Base-by-base conservation (phyloP, 257 asterid genomes). In the Phtheirospermum japonicum region DNA sequence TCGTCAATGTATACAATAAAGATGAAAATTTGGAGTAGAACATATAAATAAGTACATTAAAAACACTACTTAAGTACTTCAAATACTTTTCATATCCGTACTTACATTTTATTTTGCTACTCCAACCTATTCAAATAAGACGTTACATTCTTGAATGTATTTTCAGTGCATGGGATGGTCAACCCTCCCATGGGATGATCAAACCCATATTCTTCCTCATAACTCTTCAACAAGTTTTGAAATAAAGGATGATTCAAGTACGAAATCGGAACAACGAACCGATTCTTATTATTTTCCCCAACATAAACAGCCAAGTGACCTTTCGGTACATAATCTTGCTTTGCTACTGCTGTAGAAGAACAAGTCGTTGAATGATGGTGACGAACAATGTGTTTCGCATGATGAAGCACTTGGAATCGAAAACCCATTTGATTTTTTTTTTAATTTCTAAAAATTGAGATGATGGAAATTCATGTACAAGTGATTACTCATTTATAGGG, bases 181-280 rank as follows among this genome's bases (percentile, higher is more conserved):
- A 85, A 58, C 13, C 87, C 89, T 19, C 89, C 89, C 68, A 72
- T 74, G 30, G 94, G 89, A 71, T 80, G 81, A 73, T 74, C 59
- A 49, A 78, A 82, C 14, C 87, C 85, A 42, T 65, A 73, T 31
- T 78, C 85, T 64, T 82, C 86, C 43, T 75, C 92, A 0, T 83
- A 63, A 39, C 64, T 65, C 56, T 70, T 71, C 67, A 84, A 39
- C 71, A 84, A 70, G 36, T 76, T 79, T 23, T 72, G 82, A 63
- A 83, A 75, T 0, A 61, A 30, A 28, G 76, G 84, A 57, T 77
- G 72, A 16, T 64, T 83, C 75, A 83, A 33, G 71, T 73, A 77
- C 1, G 82, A 72, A 37, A 79, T 51, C n/a, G 85, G 86, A 26
- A 84, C 70, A 0, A 81, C 71, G n/a, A 63, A 80, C 17, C 87